These are phyloP conservation scores for Hyphochytrium catenoides DNA, from an alignment of 352 stramenopile genomes.

Conservation along the genomic window DNA sequence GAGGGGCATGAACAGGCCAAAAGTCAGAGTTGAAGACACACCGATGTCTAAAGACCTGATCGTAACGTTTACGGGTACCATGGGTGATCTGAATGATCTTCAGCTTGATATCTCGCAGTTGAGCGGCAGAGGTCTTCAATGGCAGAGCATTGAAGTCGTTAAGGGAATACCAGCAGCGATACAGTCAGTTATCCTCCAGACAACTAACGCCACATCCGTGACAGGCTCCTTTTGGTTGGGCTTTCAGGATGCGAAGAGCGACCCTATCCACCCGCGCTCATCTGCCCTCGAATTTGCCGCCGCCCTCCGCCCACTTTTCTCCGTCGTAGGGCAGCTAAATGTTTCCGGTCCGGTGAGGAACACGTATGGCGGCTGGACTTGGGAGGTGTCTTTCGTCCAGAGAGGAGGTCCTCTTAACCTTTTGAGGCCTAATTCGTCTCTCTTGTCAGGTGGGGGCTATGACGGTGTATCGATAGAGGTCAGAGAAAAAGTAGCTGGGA, in stretches of 20 bases:
- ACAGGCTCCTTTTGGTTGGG: slow-evolving; percentile 8
- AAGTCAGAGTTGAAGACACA: slow-evolving; percentile 3
- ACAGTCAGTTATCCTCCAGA: slow-evolving; percentile 10
- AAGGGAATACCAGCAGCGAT: slow-evolving; percentile 11
- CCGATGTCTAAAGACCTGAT: slow-evolving; percentile 11
- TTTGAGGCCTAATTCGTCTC: no score
- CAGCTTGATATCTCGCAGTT: slow-evolving; percentile 9
- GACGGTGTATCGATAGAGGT: no score
- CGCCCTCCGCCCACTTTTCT: no score
- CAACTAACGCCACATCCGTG: neutral
- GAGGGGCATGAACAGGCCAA: slow-evolving; percentile 3
- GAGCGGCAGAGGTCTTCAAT: neutral
- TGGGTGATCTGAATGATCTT: slow-evolving; percentile 9
- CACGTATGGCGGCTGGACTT: no score
- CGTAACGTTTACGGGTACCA: slow-evolving; percentile 13
- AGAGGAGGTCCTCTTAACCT: no score
- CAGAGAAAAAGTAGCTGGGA: no score
- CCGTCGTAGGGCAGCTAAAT: no score
- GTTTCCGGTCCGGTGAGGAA: no score
- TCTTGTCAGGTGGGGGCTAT: no score
- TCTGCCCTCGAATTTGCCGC: no score
- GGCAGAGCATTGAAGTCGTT: slow-evolving; percentile 4
- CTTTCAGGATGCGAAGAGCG: slow-evolving; percentile 4
- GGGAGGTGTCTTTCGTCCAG: no score
- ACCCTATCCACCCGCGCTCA: no score